Evolutionary conservation across 139 green algal genomes (phyloP).

Genomic region (Tetraselmis striata): DNA sequence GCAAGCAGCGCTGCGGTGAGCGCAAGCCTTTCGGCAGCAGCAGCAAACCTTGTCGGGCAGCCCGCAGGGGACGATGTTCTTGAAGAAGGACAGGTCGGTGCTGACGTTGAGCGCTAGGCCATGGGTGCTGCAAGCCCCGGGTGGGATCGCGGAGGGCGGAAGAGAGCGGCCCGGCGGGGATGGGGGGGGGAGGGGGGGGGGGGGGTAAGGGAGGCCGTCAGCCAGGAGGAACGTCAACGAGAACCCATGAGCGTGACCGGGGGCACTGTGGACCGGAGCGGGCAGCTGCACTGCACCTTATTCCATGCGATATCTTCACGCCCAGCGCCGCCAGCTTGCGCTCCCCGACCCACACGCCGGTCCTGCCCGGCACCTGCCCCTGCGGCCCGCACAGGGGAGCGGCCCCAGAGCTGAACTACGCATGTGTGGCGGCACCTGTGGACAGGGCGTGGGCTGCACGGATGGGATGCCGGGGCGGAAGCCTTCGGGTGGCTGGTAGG

Average conservation of each 20-base stretch:
- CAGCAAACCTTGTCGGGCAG: constrained; percentile 30
- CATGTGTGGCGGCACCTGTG: not conserved
- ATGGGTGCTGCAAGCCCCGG: constrained; percentile 44
- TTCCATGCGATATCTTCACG: constrained; percentile 75
- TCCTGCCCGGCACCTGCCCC: constrained; percentile 46
- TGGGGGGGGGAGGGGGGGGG: no score
- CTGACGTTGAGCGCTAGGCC: constrained; percentile 84
- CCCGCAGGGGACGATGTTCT: constrained; percentile 77
- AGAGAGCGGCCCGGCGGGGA: no score
- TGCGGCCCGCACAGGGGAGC: no score
- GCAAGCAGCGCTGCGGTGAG: not conserved
- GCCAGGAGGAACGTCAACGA: not conserved
- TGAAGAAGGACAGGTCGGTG: constrained; percentile 64
- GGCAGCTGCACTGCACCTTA: constrained; percentile 39
- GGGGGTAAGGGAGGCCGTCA: no score
- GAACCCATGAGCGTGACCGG: not conserved
- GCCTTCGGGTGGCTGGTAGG: constrained; percentile 15
- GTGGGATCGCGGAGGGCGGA: not conserved
- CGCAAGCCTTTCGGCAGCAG: not conserved
- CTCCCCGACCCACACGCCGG: constrained; percentile 83
- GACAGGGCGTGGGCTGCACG: not conserved
- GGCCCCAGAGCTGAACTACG: no score
- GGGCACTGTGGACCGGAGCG: no score
- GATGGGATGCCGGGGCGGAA: no score
- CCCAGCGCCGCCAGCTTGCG: constrained; percentile 88